Percentiles rank a stretch among this genome's conserved stretches.
Conservation (phyloP, 1,139 yeast genomes). For the Saccharomycopsis crataegensis region DNA sequence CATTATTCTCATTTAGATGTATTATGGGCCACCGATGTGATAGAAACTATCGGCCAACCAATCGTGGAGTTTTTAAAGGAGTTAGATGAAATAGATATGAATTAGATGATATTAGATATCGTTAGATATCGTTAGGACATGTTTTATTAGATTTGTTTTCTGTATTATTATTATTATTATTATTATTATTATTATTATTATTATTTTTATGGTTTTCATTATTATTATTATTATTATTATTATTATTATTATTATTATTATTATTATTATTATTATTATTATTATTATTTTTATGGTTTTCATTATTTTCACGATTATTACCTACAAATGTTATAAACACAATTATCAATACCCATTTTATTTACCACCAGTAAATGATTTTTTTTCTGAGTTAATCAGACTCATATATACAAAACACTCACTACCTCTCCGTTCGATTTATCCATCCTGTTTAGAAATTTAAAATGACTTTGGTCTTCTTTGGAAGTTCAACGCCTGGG, state of each 20-base stretch:
- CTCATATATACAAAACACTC: too few relatives aligned
- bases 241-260: not conserved
- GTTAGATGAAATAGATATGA: not conserved
- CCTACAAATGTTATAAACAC: not conserved
- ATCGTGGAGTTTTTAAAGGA: constrained; percentile 25
- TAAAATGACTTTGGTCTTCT: constrained; percentile 35
- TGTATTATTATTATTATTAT: too few relatives aligned
- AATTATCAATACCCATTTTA: not conserved
- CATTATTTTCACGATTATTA: not conserved
- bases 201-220: too few relatives aligned
- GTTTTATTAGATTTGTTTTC: too few relatives aligned
- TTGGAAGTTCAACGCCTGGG: constrained; percentile 50
- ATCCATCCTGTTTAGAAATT: not conserved
- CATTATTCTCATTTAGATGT: constrained; percentile 86
- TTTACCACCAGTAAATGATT: not conserved
- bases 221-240: too few relatives aligned
- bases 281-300: not conserved
- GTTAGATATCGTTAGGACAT: not conserved
- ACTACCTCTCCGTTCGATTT: too few relatives aligned
- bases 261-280: not conserved
- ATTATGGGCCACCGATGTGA: constrained; percentile 77
- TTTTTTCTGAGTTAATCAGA: not conserved
- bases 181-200: too few relatives aligned
- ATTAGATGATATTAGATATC: not conserved
- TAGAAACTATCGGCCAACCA: constrained; percentile 42